Percentiles rank a stretch among this genome's conserved stretches.
Conservation (phyloP, 2,329 filamentous ascomycete species). For the Pseudodiploospora longispora region DNA sequence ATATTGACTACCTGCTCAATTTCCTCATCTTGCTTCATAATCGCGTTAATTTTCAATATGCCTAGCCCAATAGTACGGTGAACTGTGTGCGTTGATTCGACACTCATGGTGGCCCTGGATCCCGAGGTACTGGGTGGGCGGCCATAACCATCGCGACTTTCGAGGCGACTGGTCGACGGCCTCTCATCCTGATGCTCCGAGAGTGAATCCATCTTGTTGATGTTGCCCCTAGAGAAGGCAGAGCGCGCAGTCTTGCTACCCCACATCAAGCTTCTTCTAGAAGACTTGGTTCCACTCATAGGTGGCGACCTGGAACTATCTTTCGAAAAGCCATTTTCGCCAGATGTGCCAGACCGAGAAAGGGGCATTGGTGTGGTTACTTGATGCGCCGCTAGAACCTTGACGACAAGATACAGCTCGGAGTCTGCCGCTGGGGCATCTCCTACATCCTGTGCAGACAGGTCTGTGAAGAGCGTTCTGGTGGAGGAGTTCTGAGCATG, state of each 20-base stretch:
- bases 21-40: constrained; percentile 65
- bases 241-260: constrained; percentile 49
- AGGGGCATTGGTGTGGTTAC: constrained; percentile 36
- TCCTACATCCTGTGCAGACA: constrained; percentile 67
- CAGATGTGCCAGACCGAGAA: constrained; percentile 43
- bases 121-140: constrained; percentile 47
- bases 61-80: constrained; percentile 67
- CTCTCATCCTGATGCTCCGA: constrained; percentile 41
- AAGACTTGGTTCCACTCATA: constrained; percentile 42
- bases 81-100: constrained; percentile 20
- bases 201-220: constrained; percentile 47
- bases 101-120: constrained; percentile 27
- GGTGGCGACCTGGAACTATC: constrained; percentile 41
- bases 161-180: constrained; percentile 24
- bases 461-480: constrained; percentile 80
- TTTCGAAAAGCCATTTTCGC: constrained; percentile 32
- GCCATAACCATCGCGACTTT: constrained; percentile 35
- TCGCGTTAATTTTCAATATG: constrained; percentile 63
- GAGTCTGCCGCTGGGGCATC: constrained; percentile 54
- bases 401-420: constrained; percentile 77
- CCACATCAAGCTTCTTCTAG: constrained; percentile 63
- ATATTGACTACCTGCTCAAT: constrained; percentile 68
- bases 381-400: constrained; percentile 57
- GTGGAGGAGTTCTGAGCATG: constrained; percentile 59
- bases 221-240: constrained; percentile 44